Conservation (phyloP, 2,329 filamentous ascomycete species). For the Achaetomium macrosporum region DNA sequence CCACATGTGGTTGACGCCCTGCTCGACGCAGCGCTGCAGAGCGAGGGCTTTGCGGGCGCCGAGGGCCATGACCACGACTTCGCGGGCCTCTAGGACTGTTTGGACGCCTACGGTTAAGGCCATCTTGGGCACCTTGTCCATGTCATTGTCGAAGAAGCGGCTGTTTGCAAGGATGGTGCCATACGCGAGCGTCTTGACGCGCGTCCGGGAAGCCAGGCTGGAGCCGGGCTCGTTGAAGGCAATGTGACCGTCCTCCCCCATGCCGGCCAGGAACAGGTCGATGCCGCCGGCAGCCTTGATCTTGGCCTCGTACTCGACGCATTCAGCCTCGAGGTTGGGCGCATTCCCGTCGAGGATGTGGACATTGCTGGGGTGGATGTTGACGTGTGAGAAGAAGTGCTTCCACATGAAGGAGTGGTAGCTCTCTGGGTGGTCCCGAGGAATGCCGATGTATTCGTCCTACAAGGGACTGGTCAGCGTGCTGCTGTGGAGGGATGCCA, state of each 20-base stretch:
- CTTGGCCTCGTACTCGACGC: slow-evolving; percentile 64
- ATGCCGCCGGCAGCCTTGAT: slow-evolving; percentile 66
- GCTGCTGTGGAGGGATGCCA: neutral
- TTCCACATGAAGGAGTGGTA: slow-evolving; percentile 83
- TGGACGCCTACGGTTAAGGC: slow-evolving; percentile 58
- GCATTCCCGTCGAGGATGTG: slow-evolving; percentile 72
- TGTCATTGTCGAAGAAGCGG: slow-evolving; percentile 63
- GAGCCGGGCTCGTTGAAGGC: slow-evolving; percentile 79
- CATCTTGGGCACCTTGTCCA: slow-evolving; percentile 61
- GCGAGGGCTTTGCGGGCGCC: slow-evolving; percentile 68
- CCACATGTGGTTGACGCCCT: slow-evolving; percentile 75
- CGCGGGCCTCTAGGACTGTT: slow-evolving; percentile 59
- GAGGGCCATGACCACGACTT: slow-evolving; percentile 69
- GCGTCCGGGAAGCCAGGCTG: slow-evolving; percentile 61
- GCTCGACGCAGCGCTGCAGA: slow-evolving; percentile 66
- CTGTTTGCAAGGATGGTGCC: slow-evolving; percentile 73
- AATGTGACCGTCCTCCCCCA: slow-evolving; percentile 73
- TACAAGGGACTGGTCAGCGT: slow-evolving; percentile 33
- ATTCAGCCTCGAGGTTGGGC: slow-evolving; percentile 61
- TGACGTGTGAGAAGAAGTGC: slow-evolving; percentile 70
- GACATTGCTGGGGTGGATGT: slow-evolving; percentile 62
- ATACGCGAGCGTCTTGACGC: slow-evolving; percentile 72
- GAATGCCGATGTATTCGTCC: slow-evolving; percentile 73
- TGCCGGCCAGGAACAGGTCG: slow-evolving; percentile 70
- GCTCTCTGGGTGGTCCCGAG: slow-evolving; percentile 67